Evolutionary conservation across 2,329 filamentous ascomycete genomes (phyloP), one percentile per base, ranked within the genome.

Genomic region (Trichoderma sp.): DNA sequence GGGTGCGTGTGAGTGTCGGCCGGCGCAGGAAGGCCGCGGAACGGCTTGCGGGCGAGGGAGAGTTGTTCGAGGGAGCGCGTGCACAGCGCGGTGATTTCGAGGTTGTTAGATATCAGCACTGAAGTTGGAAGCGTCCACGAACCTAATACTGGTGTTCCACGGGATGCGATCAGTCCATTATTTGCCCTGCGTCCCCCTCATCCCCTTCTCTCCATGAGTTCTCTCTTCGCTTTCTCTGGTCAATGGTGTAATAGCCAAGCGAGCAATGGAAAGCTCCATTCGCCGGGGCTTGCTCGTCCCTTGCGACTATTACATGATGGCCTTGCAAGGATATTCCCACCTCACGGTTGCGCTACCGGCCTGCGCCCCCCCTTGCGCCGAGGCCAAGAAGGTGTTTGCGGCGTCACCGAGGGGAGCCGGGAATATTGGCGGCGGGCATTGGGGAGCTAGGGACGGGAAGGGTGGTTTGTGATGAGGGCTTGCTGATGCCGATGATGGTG

Each of bases 321-420:
- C 50, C 34, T 43, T 51, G 57, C 17, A 60, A 43, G 57, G 57
- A 60, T 50, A 60, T 30, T 30, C 45, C 56, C 34, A 48, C 19
- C 34, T 39, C 34, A 48, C 45, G 57, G 47, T 17, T 61, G 39
- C 58, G 48, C 58, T 52, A 48, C 55, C 45, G 52, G 58, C 48
- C 2, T 30, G 21, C 10, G 3, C 21, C 58, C 21, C 58, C 59
- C 50, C 59, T 63, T 55, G 59, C 59, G 50, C 50, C 59, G 41
- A 63, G 59, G 50, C 50, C 59, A 55, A 47, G 50, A 41, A 45
- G 48, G 50, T 28, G 59, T 63, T 63, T 63, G 59, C 59, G 59
- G 59, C 59, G 59, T 63, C 59, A 63, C 59, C 59, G 59, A 63
- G 34, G 50, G 19, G 21, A 5, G 21, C 34, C 19, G 17, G 28